Evolutionary conservation across 805 yeast genomes (phyloP), one percentile per base, ranked within the genome.

Genomic region (Teunomyces lycoperdinae): DNA sequence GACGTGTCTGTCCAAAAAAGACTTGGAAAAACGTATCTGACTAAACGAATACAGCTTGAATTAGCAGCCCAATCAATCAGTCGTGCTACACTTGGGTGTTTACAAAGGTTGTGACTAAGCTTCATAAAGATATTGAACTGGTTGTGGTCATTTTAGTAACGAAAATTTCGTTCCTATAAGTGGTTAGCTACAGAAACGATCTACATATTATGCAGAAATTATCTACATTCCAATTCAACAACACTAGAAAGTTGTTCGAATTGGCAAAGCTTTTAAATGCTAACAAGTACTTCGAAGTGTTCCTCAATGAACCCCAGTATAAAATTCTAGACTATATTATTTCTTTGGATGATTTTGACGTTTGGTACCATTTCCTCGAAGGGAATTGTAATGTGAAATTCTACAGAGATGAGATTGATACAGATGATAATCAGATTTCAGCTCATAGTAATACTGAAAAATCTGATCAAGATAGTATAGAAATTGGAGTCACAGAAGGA

Each of bases 281-380:
- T 39, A 51, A 52, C 48, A 59, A 62, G 41, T 70, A 67, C 48
- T 73, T 73, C 54, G 66, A 64, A 39, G 50, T 57, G n/a, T 67
- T 67, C 56, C 63, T 83, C 49, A 78, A 82, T 9, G 71, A 78
- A n/a, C 80, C 77, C 48, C 87, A 83, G 58, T 70, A 75, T 53
- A 70, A 76, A 45, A 73, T 83, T 1, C 61, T 83, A 36, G 74
- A 73, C 36, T 60, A 69, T 44, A 63, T 83, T 3, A 61, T 83
- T 13, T 63, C 68, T n/a, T 57, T 68, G 27, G 57, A 63, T 27
- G 61, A 57, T 46, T 48, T 60, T 13, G 63, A 57, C 16, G 54
- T 78, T 1, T 81, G 86, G 80, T 58, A 64, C 24, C 70, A 71
- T 13, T 71, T 82, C 46, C 63, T 81, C 39, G 68, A 72, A n/a